These are phyloP conservation scores for Clarireedia paspali DNA, from an alignment of 2,329 filamentous ascomycete species.

Conservation along the genomic window DNA sequence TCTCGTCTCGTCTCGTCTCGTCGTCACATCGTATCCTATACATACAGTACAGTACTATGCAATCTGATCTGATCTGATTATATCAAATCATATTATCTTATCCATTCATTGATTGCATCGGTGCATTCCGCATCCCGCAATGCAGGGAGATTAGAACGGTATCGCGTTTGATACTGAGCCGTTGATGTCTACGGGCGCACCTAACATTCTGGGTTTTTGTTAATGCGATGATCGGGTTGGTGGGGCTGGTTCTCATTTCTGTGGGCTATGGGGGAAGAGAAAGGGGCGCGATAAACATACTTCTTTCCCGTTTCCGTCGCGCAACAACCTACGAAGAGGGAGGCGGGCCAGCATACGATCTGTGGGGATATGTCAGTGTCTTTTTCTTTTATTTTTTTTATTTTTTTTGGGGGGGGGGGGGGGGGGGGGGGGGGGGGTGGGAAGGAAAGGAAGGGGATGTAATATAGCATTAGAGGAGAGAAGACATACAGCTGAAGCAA, in stretches of 20 bases:
- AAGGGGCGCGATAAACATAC: slow-evolving; percentile 27
- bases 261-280: not conserved
- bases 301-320: slow-evolving; percentile 44
- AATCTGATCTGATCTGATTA: too few relatives aligned
- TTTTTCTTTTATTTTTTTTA: not conserved
- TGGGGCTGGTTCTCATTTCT: not conserved
- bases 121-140: too few relatives aligned
- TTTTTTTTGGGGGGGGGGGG: not conserved
- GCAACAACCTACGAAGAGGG: slow-evolving; percentile 49
- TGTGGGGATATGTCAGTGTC: slow-evolving; percentile 18
- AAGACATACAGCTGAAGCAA: slow-evolving; percentile 40
- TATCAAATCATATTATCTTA: too few relatives aligned
- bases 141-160: slow-evolving; percentile 30
- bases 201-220: slow-evolving; percentile 37
- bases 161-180: slow-evolving; percentile 42
- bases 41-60: too few relatives aligned
- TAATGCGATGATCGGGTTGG: not conserved
- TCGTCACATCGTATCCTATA: too few relatives aligned
- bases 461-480: not conserved
- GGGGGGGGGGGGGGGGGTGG: not conserved
- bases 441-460: not conserved
- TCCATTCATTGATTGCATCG: too few relatives aligned
- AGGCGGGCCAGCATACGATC: slow-evolving; percentile 47
- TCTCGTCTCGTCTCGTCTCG: too few relatives aligned
- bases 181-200: slow-evolving; percentile 43